Evolutionary conservation across 1,139 yeast species (phyloP).

Genomic region (Suhomyces taliae): DNA sequence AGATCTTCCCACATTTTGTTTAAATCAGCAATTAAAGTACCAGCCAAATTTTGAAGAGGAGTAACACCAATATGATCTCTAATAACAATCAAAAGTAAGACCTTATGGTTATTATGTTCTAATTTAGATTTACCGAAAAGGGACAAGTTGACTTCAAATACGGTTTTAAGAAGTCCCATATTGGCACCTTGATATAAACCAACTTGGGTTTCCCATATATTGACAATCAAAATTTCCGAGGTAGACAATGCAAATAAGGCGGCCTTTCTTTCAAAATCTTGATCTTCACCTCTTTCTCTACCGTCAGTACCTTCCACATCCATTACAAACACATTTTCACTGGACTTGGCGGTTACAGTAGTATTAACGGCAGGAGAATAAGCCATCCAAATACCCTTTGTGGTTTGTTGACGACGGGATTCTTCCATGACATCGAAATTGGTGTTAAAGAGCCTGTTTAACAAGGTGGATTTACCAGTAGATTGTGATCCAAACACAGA

Average conservation of each 20-base stretch:
- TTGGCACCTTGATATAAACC: conserved; percentile 98
- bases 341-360: conserved; percentile 15
- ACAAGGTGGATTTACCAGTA: conserved; percentile 90
- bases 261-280: conserved; percentile 94
- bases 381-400: conserved; percentile 95
- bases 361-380: conserved; percentile 47
- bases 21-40: conserved; percentile 69
- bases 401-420: conserved; percentile 74
- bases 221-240: conserved; percentile 84
- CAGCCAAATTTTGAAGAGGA: conserved; percentile 69
- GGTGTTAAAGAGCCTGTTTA: conserved; percentile 84
- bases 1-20: conserved; percentile 75
- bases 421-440: conserved; percentile 94
- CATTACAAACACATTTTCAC: conserved; percentile 67
- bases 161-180: conserved; percentile 92
- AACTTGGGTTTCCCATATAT: conserved; percentile 96
- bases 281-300: conserved; percentile 96
- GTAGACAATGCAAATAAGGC: conserved; percentile 94
- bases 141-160: conserved; percentile 89
- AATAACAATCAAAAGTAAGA: conserved; percentile 80
- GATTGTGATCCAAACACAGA: conserved; percentile 97
- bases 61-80: conserved; percentile 91
- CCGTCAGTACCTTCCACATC: conserved; percentile 99
- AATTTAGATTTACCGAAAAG: conserved; percentile 57
- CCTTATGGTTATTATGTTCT: conserved; percentile 53